Evolutionary conservation across 495 filamentous ascomycete genomes (phyloP), one percentile per base, ranked within the genome.

Genomic region (Clavariopsis aquatica): DNA sequence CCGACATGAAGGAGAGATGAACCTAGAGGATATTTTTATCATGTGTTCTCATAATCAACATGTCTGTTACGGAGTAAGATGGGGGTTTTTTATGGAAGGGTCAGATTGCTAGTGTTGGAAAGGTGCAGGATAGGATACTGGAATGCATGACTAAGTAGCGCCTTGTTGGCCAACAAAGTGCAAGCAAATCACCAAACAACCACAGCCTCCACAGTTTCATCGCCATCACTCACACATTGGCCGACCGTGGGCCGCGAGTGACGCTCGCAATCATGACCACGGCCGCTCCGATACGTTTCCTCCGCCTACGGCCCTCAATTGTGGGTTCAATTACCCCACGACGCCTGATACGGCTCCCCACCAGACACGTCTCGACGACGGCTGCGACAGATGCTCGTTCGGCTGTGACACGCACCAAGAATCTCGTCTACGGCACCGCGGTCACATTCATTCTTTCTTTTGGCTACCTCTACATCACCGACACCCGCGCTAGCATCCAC

Each of bases 401-500:
- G 9, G 38, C 71, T 34, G 59, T 69, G 17, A 76, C 77, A 0
- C 74, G 78, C 24, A 55, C 81, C 38, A 82, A 77, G 72, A 82
- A 82, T 52, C 57, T 82, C 46, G 60, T 88, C 22, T 82, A 84
- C 57, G 80, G 85, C 49, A 82, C 84, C 19, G 78, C 84, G 1
- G 66, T 92, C 52, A 68, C 78, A 7, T 60, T 87, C 20, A 72
- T 76, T 27, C 60, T 83, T 27, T 64, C 77, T 47, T 79, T 84
- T 51, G 80, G 81, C 29, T 94, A 90, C 72, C 77, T 90, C 70
- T 96, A 96, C 72, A 76, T 86, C 34, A 97, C 93, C 60, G 94
- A 98, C 77, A 96, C 93, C 13, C 85, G 94, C 61, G 90, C 94
- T 23, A 88, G 87, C 69, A 71, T 93, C 59, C 94, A 97, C 79